Conservation (phyloP, 2,329 filamentous ascomycete genomes). For the Pseudocercospora eumusae region DNA sequence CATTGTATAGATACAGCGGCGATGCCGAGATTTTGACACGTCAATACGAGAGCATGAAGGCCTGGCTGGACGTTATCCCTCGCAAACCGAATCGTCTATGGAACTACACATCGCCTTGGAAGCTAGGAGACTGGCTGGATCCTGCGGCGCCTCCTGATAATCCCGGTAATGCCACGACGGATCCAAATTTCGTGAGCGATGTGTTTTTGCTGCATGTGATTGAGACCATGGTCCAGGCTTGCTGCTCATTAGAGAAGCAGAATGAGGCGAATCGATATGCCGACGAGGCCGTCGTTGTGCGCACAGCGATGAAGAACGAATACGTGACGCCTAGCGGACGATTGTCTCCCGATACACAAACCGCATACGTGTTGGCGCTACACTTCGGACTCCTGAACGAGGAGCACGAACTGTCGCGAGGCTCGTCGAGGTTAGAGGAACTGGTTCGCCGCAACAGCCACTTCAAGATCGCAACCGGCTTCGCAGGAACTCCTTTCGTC, state of each 20-base stretch:
- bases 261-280: conserved; percentile 17
- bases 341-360: conserved; percentile 40
- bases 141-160: conserved; percentile 42
- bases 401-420: conserved; percentile 18
- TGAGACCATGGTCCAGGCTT: conserved; percentile 2
- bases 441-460: conserved; percentile 25
- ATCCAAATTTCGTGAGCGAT: conserved; percentile 12
- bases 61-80: conserved; percentile 41
- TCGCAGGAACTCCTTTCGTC: conserved; percentile 61
- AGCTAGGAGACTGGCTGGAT: conserved; percentile 49
- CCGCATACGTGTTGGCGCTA: conserved; percentile 34
- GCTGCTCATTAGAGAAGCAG: background rate
- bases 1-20: conserved; percentile 40
- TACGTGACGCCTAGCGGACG: conserved; percentile 37
- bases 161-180: conserved; percentile 30
- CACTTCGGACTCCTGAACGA: conserved; percentile 34
- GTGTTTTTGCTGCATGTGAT: conserved; percentile 8
- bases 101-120: conserved; percentile 37
- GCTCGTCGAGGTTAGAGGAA: conserved; percentile 32
- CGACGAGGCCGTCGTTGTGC: conserved; percentile 38
- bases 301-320: conserved; percentile 35
- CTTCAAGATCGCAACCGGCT: conserved; percentile 43
- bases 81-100: conserved; percentile 42
- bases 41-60: conserved; percentile 43
- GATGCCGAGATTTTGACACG: conserved; percentile 41